Percentiles rank a stretch among this genome's conserved stretches.
Evolutionary conservation across 768 basidiomycete species (phyloP).

Genomic region (Lactarius sanguifluus): DNA sequence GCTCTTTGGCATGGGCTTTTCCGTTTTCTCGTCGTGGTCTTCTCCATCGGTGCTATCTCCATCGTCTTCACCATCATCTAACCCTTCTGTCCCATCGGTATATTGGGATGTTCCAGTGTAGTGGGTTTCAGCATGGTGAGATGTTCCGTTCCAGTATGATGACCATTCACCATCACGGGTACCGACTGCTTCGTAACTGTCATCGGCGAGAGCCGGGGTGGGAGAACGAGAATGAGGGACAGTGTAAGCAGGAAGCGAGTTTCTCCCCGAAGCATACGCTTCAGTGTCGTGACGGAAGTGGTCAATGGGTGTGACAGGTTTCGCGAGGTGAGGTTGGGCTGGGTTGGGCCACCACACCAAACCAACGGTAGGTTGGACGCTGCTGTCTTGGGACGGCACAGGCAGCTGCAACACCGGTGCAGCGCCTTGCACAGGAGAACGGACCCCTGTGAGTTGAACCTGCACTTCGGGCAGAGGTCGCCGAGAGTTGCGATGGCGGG

Average conservation of each 20-base stretch:
- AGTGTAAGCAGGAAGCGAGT: conserved; percentile 47
- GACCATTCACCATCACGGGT: conserved; percentile 56
- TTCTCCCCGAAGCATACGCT: too few relatives aligned
- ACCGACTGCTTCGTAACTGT: conserved; percentile 64
- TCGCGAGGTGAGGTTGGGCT: conserved; percentile 11
- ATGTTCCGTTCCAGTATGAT: conserved; percentile 45
- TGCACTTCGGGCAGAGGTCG: conserved; percentile 3
- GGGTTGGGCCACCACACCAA: conserved; percentile 14
- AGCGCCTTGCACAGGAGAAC: background rate
- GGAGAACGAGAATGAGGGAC: conserved; percentile 71
- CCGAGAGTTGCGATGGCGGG: conserved; percentile 21
- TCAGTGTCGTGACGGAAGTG: conserved; percentile 67
- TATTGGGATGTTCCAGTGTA: conserved; percentile 10
- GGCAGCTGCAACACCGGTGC: conserved; percentile 7
- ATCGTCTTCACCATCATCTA: conserved; percentile 34
- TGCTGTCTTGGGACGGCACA: conserved; percentile 12
- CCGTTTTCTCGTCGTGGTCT: conserved; percentile 30
- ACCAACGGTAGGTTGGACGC: conserved; percentile 7
- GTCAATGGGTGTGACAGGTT: conserved; percentile 43
- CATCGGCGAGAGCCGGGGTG: conserved; percentile 71
- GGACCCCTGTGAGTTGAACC: conserved; percentile 4
- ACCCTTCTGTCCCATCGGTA: conserved; percentile 11
- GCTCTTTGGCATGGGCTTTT: conserved; percentile 20
- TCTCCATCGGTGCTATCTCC: conserved; percentile 36
- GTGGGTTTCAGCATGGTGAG: conserved; percentile 16